Percentiles rank a stretch among this genome's conserved stretches.
phyloP scores from a whole-genome alignment of 257 asterid genomes.

The Voacanga thouarsii region DNA sequence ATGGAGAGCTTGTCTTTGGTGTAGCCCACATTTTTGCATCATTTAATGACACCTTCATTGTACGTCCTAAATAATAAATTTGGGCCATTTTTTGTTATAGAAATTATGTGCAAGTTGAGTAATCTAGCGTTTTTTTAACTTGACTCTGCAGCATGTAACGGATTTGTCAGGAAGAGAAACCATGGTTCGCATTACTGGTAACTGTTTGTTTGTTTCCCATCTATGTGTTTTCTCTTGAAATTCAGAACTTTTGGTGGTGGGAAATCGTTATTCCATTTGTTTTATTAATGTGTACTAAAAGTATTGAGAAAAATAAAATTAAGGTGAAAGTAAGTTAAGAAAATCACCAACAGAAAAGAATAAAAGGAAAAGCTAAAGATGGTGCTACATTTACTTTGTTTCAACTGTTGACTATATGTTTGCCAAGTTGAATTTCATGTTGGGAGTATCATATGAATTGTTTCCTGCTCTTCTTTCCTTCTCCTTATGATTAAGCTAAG shows the following conservation, averaged over 20 bases:
- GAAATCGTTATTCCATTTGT: not conserved
- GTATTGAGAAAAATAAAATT: not conserved
- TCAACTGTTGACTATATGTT: not conserved
- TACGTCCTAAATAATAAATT: slow-evolving; percentile 17
- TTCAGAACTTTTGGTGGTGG: not conserved
- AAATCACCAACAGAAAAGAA: not conserved
- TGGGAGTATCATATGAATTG: not conserved
- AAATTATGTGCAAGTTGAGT: too few relatives aligned
- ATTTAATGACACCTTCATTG: slow-evolving; percentile 87
- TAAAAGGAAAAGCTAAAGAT: not conserved
- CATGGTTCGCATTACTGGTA: slow-evolving; percentile 89
- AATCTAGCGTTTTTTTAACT: not conserved
- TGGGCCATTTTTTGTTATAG: not conserved
- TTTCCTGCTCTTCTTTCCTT: not conserved
- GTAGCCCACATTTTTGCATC: slow-evolving; percentile 96
- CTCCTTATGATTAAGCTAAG: not conserved
- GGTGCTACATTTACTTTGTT: not conserved
- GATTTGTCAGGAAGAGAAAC: slow-evolving; percentile 93
- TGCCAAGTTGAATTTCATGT: not conserved
- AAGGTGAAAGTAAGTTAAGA: not conserved
- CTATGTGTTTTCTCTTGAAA: not conserved
- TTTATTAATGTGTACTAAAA: not conserved
- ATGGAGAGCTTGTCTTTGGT: slow-evolving; percentile 76
- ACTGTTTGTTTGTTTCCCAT: not conserved
- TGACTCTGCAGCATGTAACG: slow-evolving; percentile 73